Conservation (phyloP, 805 yeast genomes). For the Metschnikowia noctiluminum region DNA sequence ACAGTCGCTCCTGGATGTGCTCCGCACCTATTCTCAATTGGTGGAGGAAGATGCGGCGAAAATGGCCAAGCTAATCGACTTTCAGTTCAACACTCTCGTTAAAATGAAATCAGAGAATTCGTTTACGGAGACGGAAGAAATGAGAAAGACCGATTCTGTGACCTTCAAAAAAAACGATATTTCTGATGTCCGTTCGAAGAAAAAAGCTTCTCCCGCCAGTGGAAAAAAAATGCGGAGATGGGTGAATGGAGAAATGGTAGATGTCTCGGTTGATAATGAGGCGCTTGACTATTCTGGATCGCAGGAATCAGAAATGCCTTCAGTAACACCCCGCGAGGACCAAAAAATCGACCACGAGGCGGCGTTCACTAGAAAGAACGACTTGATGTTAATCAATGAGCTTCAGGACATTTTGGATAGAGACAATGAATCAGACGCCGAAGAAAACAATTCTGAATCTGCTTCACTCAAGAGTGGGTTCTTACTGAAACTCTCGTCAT, state of each 20-base stretch:
- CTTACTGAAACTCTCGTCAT: conserved; percentile 34
- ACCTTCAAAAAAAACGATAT: background rate
- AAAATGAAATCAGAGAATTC: conserved; percentile 22
- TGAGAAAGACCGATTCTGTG: background rate
- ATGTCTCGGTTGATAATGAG: conserved; percentile 18
- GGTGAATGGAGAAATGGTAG: conserved; percentile 39
- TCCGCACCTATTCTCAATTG: conserved; percentile 32
- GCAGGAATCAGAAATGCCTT: background rate
- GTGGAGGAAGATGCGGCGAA: conserved; percentile 26
- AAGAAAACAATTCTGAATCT: conserved; percentile 13
- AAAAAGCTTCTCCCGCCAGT: conserved; percentile 8
- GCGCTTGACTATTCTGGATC: conserved; percentile 33
- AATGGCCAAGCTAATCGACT: conserved; percentile 33
- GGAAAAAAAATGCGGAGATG: conserved; percentile 40
- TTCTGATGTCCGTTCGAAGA: conserved; percentile 1
- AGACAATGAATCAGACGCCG: conserved; percentile 30
- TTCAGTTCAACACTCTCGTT: conserved; percentile 37
- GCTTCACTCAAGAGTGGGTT: conserved; percentile 20
- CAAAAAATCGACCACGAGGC: conserved; percentile 21
- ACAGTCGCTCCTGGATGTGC: conserved; percentile 28
- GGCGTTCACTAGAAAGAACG: conserved; percentile 37
- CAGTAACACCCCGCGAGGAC: background rate
- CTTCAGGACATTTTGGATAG: conserved; percentile 35
- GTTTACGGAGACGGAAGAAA: background rate
- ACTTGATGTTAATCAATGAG: conserved; percentile 39